A percentile compares a stretch with the other conserved stretches of the same genome.
Evolutionary conservation across 768 basidiomycete species (phyloP).

Genomic region (Cytidiella melzeri): DNA sequence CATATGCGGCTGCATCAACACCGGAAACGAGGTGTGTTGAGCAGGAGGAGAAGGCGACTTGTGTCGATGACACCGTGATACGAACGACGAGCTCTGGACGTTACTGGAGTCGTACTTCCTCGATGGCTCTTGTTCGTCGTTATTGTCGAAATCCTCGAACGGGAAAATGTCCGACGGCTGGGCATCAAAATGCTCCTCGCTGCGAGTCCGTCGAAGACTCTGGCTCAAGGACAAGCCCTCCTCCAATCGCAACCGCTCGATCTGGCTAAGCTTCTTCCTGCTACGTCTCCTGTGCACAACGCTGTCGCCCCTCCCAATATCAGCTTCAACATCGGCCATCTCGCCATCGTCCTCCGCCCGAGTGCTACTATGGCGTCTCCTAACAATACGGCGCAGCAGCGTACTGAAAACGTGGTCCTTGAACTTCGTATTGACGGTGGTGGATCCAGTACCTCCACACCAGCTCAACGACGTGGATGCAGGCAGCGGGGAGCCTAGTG

Average conservation of each 20-base stretch:
- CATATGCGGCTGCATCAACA: constrained; percentile 12
- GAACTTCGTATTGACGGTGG: constrained; percentile 87
- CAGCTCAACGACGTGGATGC: constrained; percentile 11
- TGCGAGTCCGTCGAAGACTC: constrained; percentile 58
- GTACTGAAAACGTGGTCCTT: constrained; percentile 95
- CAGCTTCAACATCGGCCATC: constrained; percentile 36
- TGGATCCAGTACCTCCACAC: constrained; percentile 80
- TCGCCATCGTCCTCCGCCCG: constrained; percentile 31
- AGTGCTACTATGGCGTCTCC: constrained; percentile 31
- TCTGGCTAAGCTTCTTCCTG: constrained; percentile 37
- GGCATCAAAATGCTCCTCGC: constrained; percentile 46
- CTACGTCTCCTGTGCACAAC: constrained; percentile 18
- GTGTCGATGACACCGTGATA: constrained; percentile 6
- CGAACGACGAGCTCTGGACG: constrained; percentile 15
- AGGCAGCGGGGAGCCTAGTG: neutral
- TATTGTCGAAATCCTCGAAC: constrained; percentile 19
- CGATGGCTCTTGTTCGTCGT: neutral
- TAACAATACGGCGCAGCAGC: constrained; percentile 68
- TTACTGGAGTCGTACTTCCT: constrained; percentile 7
- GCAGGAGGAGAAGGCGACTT: constrained; percentile 4
- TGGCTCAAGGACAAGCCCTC: constrained; percentile 28
- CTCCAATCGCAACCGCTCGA: constrained; percentile 35
- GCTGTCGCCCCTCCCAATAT: constrained; percentile 10
- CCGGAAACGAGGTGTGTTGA: neutral
- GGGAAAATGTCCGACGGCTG: constrained; percentile 28